Percentiles rank a stretch among this genome's conserved stretches.
phyloP scores from a whole-genome alignment of 441 rosid genomes.

The Populus hybrid region DNA sequence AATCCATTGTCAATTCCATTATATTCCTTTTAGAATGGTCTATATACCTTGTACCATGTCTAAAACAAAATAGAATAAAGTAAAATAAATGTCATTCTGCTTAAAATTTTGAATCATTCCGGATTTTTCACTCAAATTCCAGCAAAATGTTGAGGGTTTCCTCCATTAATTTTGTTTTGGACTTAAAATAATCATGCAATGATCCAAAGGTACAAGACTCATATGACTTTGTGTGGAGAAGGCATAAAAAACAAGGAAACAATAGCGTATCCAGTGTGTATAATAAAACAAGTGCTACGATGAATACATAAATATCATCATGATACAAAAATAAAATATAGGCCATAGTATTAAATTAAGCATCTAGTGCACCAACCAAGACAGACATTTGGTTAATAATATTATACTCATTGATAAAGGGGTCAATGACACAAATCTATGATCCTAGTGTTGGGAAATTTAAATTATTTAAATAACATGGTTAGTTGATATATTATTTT shows the following conservation, averaged over 20 bases:
- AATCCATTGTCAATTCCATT: too few species aligned
- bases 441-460: background rate
- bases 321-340: background rate
- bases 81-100: too few species aligned
- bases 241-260: constrained; percentile 14
- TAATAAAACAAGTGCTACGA: constrained; percentile 15
- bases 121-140: too few species aligned
- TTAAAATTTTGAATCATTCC: too few species aligned
- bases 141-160: too few species aligned
- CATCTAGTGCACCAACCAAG: constrained; percentile 14
- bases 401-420: background rate
- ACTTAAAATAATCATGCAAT: constrained; percentile 29
- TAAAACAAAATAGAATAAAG: too few species aligned
- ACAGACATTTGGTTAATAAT: constrained; percentile 20
- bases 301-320: constrained; percentile 1
- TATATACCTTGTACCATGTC: too few species aligned
- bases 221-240: constrained; percentile 52
- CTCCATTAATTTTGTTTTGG: too few species aligned
- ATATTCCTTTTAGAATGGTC: too few species aligned
- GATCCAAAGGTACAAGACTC: constrained; percentile 36
- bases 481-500: too few species aligned
- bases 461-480: too few species aligned
- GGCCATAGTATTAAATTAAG: background rate
- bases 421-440: constrained; percentile 14
- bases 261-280: constrained; percentile 32